Base-by-base conservation (phyloP, 2,329 filamentous ascomycete species). In the Sporothrix euskadiensis region DNA sequence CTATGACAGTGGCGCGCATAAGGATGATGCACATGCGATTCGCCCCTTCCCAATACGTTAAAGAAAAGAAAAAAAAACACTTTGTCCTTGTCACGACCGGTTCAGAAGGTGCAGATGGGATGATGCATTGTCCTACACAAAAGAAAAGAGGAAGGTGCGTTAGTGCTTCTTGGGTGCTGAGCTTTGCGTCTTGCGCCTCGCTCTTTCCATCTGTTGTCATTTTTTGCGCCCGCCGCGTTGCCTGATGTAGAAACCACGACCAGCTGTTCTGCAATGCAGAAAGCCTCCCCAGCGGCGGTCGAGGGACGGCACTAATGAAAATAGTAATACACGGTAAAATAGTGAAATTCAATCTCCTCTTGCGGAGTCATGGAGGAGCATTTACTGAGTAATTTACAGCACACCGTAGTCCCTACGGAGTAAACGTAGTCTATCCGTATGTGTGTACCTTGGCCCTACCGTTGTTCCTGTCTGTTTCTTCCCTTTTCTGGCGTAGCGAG, bases 381-480 rank as follows among this genome's bases (percentile, higher is more conserved):
- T 52, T 2, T 26, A 26, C 26, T 26, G 26, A 26, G 26, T 26
- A 26, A 26, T 26, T 26, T 32, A 68, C 44, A 19, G 63, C 63
- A 47, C 10, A 26, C 65, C 16, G 65, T 52, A 68, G 65, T 68
- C 44, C 26, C 65, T n/a, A 35, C 65, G 65, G 65, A 68, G 44
- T 26, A 26, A 26, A n/a, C n/a, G 26, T 52, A 68, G 44, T 52
- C 65, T 52, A 52, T 52, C 65, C 65, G 44, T 47, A 47, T 47
- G 19, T 61, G 57, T 35, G 35, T 35, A 35, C 35, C 52, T 56
- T 56, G 44, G 44, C 44, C 44, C 44, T 49, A 49, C 44, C 44
- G 32, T n/a, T 30, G 30, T 59, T 19, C 44, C 44, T 52, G 26
- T 16, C 39, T 44, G 22, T 52, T 35, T 63, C 32, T 63, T 32